Evolutionary conservation across 805 yeast genomes (phyloP), one percentile per base, ranked within the genome.

Genomic region (Ogataea ramenticola): DNA sequence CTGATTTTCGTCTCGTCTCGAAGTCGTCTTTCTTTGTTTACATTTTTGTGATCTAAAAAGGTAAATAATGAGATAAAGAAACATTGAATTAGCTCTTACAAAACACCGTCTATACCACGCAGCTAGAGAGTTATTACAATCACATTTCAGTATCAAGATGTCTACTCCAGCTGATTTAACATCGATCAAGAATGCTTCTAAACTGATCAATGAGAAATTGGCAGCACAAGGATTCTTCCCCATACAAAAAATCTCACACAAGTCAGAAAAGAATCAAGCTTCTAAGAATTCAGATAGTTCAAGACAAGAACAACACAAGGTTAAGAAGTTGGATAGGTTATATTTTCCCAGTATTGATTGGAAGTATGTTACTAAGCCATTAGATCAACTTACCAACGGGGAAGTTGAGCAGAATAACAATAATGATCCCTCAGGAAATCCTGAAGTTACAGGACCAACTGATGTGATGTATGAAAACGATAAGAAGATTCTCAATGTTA

Each of bases 401-500:
- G n/a, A n/a, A n/a, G n/a, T n/a, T 43, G 16, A 44, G 48, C 19
- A 50, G 10, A 4, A 8, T 7, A 21, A 21, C 14, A 26, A 35
- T 19, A n/a, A 9, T 20, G 5, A n/a, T 21, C 3, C 15, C 19
- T n/a, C n/a, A n/a, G 26, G n/a, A 11, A 24, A 8, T 4, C 9
- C 11, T 8, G 6, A 36, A 8, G 8, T 36, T 36, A 4, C 21
- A 6, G 34, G 32, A 4, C 41, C 40, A 11, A 29, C 41, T 11
- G 38, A 33, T 7, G 36, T 42, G 21, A 46, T 45, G 44, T 52
- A 53, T 44, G 58, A 60, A 40, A 65, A 65, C 42, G 70, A 66
- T 43, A 58, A 57, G 33, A 55, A 57, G 26, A 46, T 57, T 21
- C 53, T 62, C 32, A 56, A 60, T 40, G 50, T 56, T 9, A 49